Evolutionary conservation across 805 yeast genomes (phyloP), one percentile per base, ranked within the genome.

Genomic region (Nakazawaea ambrosiae): DNA sequence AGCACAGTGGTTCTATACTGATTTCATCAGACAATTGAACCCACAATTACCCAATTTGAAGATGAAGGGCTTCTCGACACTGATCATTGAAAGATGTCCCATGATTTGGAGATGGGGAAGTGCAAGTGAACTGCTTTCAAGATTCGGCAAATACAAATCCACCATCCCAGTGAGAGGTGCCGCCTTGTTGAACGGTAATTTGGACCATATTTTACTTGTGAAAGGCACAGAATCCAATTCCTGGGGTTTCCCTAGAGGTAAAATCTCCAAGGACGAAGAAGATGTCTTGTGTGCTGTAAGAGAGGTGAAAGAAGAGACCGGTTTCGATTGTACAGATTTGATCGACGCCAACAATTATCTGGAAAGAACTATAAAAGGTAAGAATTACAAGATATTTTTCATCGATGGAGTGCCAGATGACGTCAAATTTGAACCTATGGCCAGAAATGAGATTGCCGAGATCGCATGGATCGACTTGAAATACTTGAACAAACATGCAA

Each of bases 211-310:
- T 9, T 54, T 94, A 20, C 61, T 92, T 45, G 95, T 92, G 4
- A 79, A 85, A 53, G 97, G 96, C 4, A 78, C 79, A 34, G 94
- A 85, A 45, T 73, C 88, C 10, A 60, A 64, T 23, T 61, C 82
- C 1, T 92, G 97, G 97, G 83, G 96, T 6, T 92, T 92, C 52
- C 99, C 99, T 5, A 69, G 96, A 56, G 99, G 99, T 5, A 92
- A 92, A 59, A 92, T 92, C 40, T 85, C 94, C 27, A 89, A 92
- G 54, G 94, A 81, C 53, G 99, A 92, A 63, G 65, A 78, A 12
- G 98, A 92, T 57, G 70, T 77, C 5, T 78, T 74, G 37, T 94
- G 98, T 63, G 97, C 97, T 4, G 60, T 86, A 11, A 73, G 99
- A 50, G 99, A 92, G 56, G 88, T 85, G 17, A 72, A 71, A 44